These are phyloP conservation scores for Oryza meyeriana DNA, from an alignment of 176 grass and related monocot genomes.

Conservation along the genomic window DNA sequence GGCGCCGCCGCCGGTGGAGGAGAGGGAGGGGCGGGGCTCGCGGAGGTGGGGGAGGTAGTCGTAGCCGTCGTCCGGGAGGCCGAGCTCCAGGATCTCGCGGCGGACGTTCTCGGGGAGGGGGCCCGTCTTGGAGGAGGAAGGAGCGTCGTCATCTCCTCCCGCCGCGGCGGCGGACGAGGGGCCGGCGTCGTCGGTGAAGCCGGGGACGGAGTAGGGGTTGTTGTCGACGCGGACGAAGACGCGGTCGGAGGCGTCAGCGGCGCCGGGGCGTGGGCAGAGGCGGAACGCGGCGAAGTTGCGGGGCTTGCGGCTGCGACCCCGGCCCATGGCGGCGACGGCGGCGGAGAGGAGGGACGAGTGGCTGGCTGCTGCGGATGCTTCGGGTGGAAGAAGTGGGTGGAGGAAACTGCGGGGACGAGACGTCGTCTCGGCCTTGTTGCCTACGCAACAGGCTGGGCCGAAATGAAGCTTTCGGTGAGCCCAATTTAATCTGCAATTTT, in stretches of 20 bases:
- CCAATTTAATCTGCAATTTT: not conserved
- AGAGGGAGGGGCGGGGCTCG: conserved; percentile 58
- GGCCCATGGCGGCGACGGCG: conserved; percentile 37
- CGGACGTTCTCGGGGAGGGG: conserved; percentile 47
- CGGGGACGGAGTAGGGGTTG: conserved; percentile 54
- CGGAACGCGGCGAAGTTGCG: conserved; percentile 81
- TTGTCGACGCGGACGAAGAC: conserved; percentile 86
- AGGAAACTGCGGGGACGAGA: not conserved
- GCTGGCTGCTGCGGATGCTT: not conserved
- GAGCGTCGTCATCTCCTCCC: conserved; percentile 14
- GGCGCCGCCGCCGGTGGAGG: conserved; percentile 52
- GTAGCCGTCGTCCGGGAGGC: conserved; percentile 87
- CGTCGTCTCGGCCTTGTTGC: not conserved
- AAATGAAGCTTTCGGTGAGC: not conserved
- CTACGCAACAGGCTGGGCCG: not conserved
- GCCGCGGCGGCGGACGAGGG: not conserved
- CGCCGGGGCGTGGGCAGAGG: conserved; percentile 72
- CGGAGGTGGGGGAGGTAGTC: conserved; percentile 82
- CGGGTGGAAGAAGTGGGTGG: not conserved
- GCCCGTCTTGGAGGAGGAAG: not conserved
- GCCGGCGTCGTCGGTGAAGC: conserved; percentile 38
- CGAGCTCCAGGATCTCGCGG: conserved; percentile 68
- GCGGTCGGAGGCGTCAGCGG: conserved; percentile 50
- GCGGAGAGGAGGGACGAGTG: not conserved
- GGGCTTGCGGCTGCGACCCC: conserved; percentile 42